phyloP scores from a whole-genome alignment of 2,329 filamentous ascomycete genomes.

The Amauroascus verrucosus region DNA sequence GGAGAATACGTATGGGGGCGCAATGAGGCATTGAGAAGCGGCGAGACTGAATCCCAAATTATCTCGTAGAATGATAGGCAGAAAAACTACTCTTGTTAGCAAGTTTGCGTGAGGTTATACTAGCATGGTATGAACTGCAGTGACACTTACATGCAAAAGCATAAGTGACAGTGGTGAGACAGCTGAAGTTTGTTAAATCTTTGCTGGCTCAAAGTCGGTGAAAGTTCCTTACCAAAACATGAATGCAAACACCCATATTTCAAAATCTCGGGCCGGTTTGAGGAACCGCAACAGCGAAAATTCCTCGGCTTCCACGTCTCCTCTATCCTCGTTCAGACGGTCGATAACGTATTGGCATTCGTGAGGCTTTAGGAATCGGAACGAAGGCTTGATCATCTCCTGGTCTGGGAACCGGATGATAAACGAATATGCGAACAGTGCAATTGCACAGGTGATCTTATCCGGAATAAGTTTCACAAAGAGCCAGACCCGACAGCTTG shows the following conservation, averaged over 20 bases:
- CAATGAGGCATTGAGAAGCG: constrained; percentile 55
- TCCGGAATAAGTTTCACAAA: not conserved
- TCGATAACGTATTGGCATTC: constrained; percentile 40
- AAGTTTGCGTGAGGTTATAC: not conserved
- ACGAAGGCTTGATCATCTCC: constrained; percentile 11
- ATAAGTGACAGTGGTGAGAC: constrained; percentile 59
- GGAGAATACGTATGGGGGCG: constrained; percentile 54
- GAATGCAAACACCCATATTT: constrained; percentile 41
- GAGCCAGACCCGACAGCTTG: not conserved
- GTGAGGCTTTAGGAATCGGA: constrained; percentile 34
- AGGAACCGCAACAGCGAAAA: constrained; percentile 37
- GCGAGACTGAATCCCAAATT: constrained; percentile 54
- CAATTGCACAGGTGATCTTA: constrained; percentile 13
- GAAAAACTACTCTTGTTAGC: constrained; percentile 36
- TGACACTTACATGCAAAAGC: constrained; percentile 50
- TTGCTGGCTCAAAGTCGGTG: not conserved
- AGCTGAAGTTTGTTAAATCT: constrained; percentile 35
- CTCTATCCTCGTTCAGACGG: constrained; percentile 39
- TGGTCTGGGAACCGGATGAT: constrained; percentile 15
- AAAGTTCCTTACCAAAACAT: constrained; percentile 31
- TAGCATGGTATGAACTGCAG: not conserved
- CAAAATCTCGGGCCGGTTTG: constrained; percentile 35
- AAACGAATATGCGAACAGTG: constrained; percentile 11
- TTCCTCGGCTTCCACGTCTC: constrained; percentile 36
- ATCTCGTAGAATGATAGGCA: constrained; percentile 55